Percentiles rank a stretch among this genome's conserved stretches.
Conservation (phyloP, 2,329 filamentous ascomycete genomes). For the Sporothrix humicola region DNA sequence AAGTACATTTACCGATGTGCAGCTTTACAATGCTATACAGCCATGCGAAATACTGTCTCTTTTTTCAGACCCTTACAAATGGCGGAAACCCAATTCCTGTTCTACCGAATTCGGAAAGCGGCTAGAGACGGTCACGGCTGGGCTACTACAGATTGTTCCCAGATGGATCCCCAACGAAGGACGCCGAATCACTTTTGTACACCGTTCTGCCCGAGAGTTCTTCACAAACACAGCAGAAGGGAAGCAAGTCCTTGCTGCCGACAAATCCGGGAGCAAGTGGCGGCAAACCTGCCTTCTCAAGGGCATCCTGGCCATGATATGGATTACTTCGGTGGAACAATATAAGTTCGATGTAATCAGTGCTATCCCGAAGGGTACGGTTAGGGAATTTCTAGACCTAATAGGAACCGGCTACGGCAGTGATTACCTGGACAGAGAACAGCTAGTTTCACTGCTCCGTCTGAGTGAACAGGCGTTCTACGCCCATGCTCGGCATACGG, state of each 20-base stretch:
- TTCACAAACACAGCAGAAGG: conserved; percentile 6
- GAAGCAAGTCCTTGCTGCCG: not conserved
- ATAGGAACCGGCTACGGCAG: not conserved
- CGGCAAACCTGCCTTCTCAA: not conserved
- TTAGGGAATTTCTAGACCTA: too few species aligned
- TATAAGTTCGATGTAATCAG: not conserved
- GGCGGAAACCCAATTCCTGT: too few species aligned
- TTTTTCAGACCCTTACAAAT: not conserved
- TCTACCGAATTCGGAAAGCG: conserved; percentile 1
- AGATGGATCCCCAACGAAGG: too few species aligned
- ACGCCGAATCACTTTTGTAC: not conserved
- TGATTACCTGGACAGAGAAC: not conserved
- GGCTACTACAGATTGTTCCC: not conserved
- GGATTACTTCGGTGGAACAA: not conserved
- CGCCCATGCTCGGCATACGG: not conserved
- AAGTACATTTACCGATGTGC: not conserved
- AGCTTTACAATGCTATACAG: not conserved
- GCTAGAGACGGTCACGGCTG: not conserved
- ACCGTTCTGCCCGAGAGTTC: not conserved
- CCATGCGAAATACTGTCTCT: not conserved
- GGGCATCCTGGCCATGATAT: not conserved
- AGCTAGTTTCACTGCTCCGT: not conserved
- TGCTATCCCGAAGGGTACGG: too few species aligned
- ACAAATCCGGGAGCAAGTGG: not conserved
- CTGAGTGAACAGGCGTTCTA: not conserved